These are phyloP conservation scores for Hypoxylon intermedium DNA, from an alignment of 495 filamentous ascomycete species.

Conservation along the genomic window DNA sequence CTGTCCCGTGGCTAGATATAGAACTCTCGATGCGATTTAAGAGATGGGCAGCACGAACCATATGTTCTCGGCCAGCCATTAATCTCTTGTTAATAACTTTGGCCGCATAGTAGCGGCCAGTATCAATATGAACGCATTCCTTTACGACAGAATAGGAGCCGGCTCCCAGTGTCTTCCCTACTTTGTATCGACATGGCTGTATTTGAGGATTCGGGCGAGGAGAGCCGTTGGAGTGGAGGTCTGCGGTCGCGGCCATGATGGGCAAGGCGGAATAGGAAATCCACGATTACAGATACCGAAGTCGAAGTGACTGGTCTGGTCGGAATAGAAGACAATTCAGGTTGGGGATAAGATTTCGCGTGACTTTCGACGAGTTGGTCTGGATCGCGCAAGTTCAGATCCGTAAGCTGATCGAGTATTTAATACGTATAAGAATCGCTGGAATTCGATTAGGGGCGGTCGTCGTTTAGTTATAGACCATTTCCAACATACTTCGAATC, in stretches of 20 bases:
- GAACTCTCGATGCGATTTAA: neutral
- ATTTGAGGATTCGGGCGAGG: conserved; percentile 51
- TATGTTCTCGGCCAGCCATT: conserved; percentile 97
- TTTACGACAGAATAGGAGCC: conserved; percentile 99
- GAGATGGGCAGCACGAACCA: conserved; percentile 69
- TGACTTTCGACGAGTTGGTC: neutral
- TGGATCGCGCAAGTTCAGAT: conserved; percentile 1
- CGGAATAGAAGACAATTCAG: neutral
- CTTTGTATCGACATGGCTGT: conserved; percentile 84
- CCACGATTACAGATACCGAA: too few species aligned
- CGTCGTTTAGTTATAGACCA: conserved; percentile 16
- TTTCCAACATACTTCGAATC: conserved; percentile 14
- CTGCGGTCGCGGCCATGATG: conserved; percentile 45
- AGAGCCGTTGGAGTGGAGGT: conserved; percentile 39
- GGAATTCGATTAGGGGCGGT: conserved; percentile 12
- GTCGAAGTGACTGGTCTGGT: too few species aligned
- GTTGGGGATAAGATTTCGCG: neutral
- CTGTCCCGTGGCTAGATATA: neutral
- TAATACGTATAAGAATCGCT: conserved; percentile 12
- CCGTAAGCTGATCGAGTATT: conserved; percentile 16
- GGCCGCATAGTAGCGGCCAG: conserved; percentile 95
- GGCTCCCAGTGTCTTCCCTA: conserved; percentile 94
- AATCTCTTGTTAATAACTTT: conserved; percentile 99
- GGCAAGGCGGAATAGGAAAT: neutral
- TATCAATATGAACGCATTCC: conserved; percentile 98